Percentiles rank a stretch among this genome's conserved stretches.
These are phyloP conservation scores for Kondoa malvinella DNA, from an alignment of 768 basidiomycete genomes.

Conservation along the genomic window DNA sequence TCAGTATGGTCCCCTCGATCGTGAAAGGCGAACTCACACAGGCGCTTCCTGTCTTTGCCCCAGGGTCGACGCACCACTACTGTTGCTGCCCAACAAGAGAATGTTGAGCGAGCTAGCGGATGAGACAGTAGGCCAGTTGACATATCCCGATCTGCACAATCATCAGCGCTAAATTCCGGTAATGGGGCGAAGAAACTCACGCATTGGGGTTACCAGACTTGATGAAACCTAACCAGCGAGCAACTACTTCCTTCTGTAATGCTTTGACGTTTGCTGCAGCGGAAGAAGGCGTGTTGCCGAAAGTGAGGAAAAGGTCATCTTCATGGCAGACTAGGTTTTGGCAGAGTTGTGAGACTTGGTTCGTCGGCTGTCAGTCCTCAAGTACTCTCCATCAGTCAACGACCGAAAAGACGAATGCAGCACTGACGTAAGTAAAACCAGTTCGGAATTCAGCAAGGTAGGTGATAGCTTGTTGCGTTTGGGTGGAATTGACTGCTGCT, in stretches of 20 bases:
- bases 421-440: slow-evolving; percentile 8
- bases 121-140: neutral
- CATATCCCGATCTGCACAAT: neutral
- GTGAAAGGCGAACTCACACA: too few species aligned
- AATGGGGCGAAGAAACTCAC: neutral
- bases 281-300: neutral
- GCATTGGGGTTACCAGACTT: slow-evolving; percentile 46
- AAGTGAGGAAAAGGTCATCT: slow-evolving; percentile 15
- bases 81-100: neutral
- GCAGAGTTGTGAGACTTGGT: neutral
- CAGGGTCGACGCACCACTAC: neutral
- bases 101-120: neutral
- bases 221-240: slow-evolving; percentile 52
- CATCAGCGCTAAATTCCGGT: neutral
- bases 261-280: slow-evolving; percentile 32
- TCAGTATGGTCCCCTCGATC: too few species aligned
- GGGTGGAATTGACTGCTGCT: slow-evolving; percentile 10
- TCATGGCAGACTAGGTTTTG: slow-evolving; percentile 3
- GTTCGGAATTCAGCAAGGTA: slow-evolving; percentile 11
- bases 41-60: neutral
- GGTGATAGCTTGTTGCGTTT: neutral
- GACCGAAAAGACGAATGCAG: neutral
- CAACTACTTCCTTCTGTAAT: slow-evolving; percentile 50
- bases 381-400: neutral
- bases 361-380: neutral